Conservation (phyloP, 306 rosid genomes). For the Oemleria cerasiformis region DNA sequence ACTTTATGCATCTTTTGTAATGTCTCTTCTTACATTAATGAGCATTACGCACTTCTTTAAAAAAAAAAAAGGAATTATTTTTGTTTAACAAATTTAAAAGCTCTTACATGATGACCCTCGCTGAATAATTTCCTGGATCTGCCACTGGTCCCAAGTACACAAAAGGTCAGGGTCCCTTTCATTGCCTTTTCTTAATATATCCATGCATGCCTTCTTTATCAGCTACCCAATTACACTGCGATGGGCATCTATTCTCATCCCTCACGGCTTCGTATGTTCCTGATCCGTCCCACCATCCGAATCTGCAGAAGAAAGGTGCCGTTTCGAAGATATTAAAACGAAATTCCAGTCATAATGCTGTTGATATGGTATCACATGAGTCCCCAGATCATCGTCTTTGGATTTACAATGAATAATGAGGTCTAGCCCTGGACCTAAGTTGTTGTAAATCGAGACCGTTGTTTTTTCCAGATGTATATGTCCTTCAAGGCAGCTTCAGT, state of each 20-base stretch:
- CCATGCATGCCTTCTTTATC: not conserved
- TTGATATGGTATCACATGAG: not conserved
- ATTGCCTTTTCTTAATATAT: not conserved
- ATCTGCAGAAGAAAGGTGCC: constrained; percentile 3
- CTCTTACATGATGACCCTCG: too few relatives aligned
- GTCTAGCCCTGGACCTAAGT: not conserved
- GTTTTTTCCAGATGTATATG: not conserved
- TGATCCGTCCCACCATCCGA: not conserved
- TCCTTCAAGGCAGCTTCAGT: not conserved
- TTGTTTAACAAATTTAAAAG: too few relatives aligned
- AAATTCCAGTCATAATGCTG: not conserved
- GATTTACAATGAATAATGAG: not conserved
- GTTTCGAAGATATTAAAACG: not conserved
- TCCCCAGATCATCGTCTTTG: not conserved
- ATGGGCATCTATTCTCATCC: not conserved
- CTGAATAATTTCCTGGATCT: too few relatives aligned
- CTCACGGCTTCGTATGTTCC: not conserved
- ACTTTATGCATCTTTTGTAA: too few relatives aligned
- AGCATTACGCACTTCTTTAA: too few relatives aligned
- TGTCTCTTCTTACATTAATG: too few relatives aligned
- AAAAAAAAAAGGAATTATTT: too few relatives aligned
- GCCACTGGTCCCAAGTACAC: not conserved
- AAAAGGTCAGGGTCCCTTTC: not conserved
- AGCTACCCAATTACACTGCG: not conserved
- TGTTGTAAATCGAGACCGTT: not conserved